A percentile compares a stretch with the other conserved stretches of the same genome.
These are phyloP conservation scores for Emericellopsis terricola DNA, from an alignment of 495 filamentous ascomycete species.

Conservation along the genomic window DNA sequence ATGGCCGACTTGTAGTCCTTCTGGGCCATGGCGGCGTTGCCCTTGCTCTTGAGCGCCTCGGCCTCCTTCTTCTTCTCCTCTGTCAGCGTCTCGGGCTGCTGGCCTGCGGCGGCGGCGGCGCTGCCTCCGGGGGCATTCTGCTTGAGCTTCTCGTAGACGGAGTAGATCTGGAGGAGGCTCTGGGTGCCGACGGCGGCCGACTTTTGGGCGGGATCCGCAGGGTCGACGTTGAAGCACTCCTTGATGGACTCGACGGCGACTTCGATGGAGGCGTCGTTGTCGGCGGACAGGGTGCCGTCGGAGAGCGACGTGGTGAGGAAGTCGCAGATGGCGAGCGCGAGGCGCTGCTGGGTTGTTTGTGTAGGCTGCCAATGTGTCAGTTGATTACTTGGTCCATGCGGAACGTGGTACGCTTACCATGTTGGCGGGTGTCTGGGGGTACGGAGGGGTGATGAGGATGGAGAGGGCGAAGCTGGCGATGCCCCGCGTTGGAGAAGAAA, in stretches of 20 bases:
- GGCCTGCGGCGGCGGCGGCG: constrained; percentile 4
- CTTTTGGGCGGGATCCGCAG: constrained; percentile 52
- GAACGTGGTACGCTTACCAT: too few species aligned
- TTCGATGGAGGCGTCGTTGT: constrained; percentile 83
- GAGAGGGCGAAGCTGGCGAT: too few species aligned
- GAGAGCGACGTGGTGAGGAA: constrained; percentile 73
- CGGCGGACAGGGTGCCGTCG: constrained; percentile 71
- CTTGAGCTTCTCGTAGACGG: constrained; percentile 90
- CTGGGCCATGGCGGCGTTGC: constrained; percentile 82
- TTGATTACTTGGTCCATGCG: too few species aligned
- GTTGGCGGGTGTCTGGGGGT: too few species aligned
- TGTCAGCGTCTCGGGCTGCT: constrained; percentile 11
- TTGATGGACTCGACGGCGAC: constrained; percentile 84
- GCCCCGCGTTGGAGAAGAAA: too few species aligned
- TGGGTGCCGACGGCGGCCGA: constrained; percentile 64
- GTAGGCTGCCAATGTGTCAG: too few species aligned
- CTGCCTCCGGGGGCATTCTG: constrained; percentile 11
- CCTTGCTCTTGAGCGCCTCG: constrained; percentile 74
- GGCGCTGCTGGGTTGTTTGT: constrained; percentile 74
- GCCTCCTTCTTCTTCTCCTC: constrained; percentile 52
- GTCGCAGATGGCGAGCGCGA: constrained; percentile 92
- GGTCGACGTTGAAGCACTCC: constrained; percentile 88
- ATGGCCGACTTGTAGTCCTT: constrained; percentile 77
- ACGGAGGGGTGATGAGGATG: too few species aligned
- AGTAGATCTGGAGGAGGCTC: constrained; percentile 77